Conservation (phyloP, 768 basidiomycete species). For the Stropharia rugosoannulata region DNA sequence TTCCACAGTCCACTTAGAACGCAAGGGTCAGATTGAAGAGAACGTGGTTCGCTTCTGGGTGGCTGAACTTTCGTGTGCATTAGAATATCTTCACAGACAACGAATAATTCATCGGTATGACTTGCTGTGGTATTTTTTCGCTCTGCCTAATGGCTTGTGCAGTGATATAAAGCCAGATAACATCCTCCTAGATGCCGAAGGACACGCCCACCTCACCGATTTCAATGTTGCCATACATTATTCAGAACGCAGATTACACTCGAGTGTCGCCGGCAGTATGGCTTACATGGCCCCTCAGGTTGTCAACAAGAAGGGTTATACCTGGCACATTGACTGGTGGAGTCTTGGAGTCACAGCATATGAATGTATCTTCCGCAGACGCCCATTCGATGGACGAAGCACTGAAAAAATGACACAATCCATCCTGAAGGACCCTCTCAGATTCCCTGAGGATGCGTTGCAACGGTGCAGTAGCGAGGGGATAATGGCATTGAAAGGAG, state of each 20-base stretch:
- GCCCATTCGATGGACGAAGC: slow-evolving; percentile 90
- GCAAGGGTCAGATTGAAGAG: slow-evolving; percentile 65
- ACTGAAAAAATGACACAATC: slow-evolving; percentile 86
- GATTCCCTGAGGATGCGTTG: slow-evolving; percentile 69
- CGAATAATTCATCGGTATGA: slow-evolving; percentile 92
- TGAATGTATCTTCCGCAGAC: slow-evolving; percentile 79
- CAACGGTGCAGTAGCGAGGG: slow-evolving; percentile 66
- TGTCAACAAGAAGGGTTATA: slow-evolving; percentile 88
- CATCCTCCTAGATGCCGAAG: slow-evolving; percentile 88
- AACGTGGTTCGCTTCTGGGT: slow-evolving; percentile 82
- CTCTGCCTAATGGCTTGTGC: slow-evolving; percentile 10
- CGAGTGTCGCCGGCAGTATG: slow-evolving; percentile 96
- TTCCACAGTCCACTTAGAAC: slow-evolving; percentile 77
- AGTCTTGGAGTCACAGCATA: slow-evolving; percentile 88
- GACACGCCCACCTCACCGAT: slow-evolving; percentile 96
- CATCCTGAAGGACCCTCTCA: slow-evolving; percentile 77
- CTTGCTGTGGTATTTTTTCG: slow-evolving; percentile 4
- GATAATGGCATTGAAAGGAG: slow-evolving; percentile 63
- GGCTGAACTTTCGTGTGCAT: slow-evolving; percentile 80
- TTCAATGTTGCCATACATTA: slow-evolving; percentile 99
- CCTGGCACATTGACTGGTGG: slow-evolving; percentile 95
- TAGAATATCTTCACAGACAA: slow-evolving; percentile 88
- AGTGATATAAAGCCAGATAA: slow-evolving; percentile 99
- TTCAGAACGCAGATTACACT: slow-evolving; percentile 84
- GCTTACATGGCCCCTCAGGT: slow-evolving; percentile 99